Evolutionary conservation across 1,284 basidiomycete genomes (phyloP).

Genomic region (Irpex lacteus): DNA sequence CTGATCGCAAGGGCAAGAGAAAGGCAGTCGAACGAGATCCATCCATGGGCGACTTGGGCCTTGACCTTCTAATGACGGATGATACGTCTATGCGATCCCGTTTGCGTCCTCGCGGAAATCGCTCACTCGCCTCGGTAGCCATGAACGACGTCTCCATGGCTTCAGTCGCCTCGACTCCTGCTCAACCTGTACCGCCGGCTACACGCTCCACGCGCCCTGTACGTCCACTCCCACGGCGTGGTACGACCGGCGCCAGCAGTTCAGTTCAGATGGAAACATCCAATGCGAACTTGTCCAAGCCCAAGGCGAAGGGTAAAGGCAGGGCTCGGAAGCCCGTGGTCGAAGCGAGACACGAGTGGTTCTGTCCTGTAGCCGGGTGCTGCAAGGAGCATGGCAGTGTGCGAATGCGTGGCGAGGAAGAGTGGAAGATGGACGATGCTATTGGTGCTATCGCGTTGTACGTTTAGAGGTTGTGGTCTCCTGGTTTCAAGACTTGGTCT

Average conservation of each 20-base stretch:
- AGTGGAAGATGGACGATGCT: slow-evolving; percentile 44
- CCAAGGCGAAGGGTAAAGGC: slow-evolving; percentile 33
- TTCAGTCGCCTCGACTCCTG: neutral
- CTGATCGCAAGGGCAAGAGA: slow-evolving; percentile 26
- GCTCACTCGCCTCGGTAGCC: neutral
- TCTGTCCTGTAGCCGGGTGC: slow-evolving; percentile 61
- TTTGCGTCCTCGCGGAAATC: slow-evolving; percentile 42
- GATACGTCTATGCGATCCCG: slow-evolving; percentile 48
- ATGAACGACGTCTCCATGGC: neutral
- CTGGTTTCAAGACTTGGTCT: neutral
- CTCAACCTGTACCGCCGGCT: slow-evolving; percentile 8
- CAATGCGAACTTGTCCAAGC: neutral
- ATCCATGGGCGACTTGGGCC: neutral
- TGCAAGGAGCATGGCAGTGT: slow-evolving; percentile 53
- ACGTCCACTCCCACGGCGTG: slow-evolving; percentile 5
- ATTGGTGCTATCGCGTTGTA: slow-evolving; percentile 48
- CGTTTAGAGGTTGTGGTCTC: slow-evolving; percentile 28
- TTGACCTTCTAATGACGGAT: slow-evolving; percentile 6
- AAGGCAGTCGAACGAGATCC: slow-evolving; percentile 15
- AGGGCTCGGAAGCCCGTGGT: slow-evolving; percentile 33
- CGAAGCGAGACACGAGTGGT: slow-evolving; percentile 53
- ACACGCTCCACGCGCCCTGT: slow-evolving; percentile 27
- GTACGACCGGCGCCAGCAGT: neutral
- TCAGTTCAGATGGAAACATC: neutral
- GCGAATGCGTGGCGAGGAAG: slow-evolving; percentile 23